Evolutionary conservation across 2,329 filamentous ascomycete species (phyloP), one percentile per base, ranked within the genome.

Genomic region (Myriosclerotinia curreyana): DNA sequence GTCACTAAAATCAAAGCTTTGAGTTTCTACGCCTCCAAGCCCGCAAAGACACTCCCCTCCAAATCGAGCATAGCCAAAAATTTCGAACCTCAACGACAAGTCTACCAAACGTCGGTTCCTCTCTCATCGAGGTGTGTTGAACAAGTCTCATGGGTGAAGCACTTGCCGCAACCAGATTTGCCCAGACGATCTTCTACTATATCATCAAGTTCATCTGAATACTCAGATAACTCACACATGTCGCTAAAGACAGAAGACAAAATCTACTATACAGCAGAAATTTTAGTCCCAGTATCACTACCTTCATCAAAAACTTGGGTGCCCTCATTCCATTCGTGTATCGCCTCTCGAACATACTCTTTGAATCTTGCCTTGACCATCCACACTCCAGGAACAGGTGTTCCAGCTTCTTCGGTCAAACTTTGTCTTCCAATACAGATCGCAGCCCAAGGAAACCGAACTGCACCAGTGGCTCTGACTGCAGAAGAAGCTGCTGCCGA

Each of bases 321-420:
- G 25, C 88, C 88, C 1, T 87, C 86, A 2, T 91, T 91, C 76
- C 85, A 90, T 77, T 81, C 83, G 48, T 91, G 88, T 73, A 80
- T 90, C 61, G 77, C 86, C 52, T 85, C 84, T n/a, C 81, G 88
- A 60, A 76, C 80, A 22, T 91, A 91, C 73, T 75, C 78, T 5
- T 79, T 91, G 17, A 82, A 85, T 61, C 75, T 91, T 64, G 77
- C 79, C 17, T 75, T 91, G 28, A 79, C 81, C 4, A 79, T 84
- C 58, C 80, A 83, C 69, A 80, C 81, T 0, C 79, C 81, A 0
- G 78, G 78, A 25, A 74, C 79, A 54, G 72, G 71, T 8, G 66
- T 74, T 74, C 77, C 60, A 75, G 74, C 63, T 69, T 70, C 76
- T 40, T 72, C 79, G 9, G 56, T 72, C 12, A 40, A 64, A 12